phyloP scores from a whole-genome alignment of 495 filamentous ascomycete species.

The Neurospora africana region DNA sequence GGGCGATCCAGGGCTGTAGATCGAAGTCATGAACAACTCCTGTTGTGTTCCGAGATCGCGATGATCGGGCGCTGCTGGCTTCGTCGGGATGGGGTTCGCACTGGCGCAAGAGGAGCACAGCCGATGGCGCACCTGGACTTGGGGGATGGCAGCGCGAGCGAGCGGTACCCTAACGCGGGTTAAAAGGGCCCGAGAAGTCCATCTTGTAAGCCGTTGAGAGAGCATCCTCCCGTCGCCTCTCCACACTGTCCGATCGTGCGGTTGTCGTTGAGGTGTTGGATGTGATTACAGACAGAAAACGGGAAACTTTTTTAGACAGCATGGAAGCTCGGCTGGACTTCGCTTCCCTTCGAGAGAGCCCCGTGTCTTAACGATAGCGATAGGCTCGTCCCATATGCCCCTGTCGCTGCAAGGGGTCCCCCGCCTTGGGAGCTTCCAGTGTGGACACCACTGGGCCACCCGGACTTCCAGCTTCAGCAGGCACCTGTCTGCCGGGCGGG shows the following conservation, averaged over 20 bases:
- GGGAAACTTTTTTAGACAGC: conserved; percentile 6
- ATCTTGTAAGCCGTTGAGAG: conserved; percentile 11
- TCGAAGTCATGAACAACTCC: conserved; percentile 66
- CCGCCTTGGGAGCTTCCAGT: not conserved
- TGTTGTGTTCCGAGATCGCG: conserved; percentile 60
- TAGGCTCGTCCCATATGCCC: not conserved
- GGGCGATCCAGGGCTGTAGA: conserved; percentile 78
- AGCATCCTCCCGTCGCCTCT: conserved; percentile 15
- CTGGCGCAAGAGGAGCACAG: conserved; percentile 26
- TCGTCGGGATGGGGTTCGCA: conserved; percentile 12
- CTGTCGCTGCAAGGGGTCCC: conserved; percentile 7
- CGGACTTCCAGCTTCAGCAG: not conserved
- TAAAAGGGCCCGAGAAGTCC: conserved; percentile 6
- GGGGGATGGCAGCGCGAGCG: not conserved
- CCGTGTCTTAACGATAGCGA: not conserved
- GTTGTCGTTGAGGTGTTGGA: conserved; percentile 1
- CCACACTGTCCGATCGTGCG: not conserved
- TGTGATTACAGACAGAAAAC: not conserved
- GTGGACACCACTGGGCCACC: not conserved
- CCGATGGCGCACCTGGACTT: conserved; percentile 2
- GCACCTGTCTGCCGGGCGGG: not conserved
- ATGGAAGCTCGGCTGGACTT: too few species aligned
- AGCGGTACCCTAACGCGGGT: conserved; percentile 1
- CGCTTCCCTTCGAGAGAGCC: too few species aligned
- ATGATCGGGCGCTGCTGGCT: conserved; percentile 46